Evolutionary conservation across 768 basidiomycete species (phyloP), one percentile per base, ranked within the genome.

Genomic region (Phaffia australis): DNA sequence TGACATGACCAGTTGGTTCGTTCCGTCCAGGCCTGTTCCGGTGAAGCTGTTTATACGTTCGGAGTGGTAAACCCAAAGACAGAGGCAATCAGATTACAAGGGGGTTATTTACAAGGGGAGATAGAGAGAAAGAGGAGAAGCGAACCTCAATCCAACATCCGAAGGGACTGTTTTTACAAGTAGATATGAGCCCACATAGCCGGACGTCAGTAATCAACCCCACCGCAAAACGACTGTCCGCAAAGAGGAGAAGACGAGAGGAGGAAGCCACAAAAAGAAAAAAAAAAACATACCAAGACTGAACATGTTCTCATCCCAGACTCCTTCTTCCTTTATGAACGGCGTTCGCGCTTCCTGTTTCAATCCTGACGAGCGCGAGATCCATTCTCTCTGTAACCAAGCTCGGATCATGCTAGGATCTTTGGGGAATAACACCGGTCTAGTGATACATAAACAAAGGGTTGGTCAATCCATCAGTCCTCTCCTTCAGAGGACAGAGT

Each of bases 351-450:
- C 56, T 21, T 29, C 56, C 23, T 58, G 25, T 23, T 32, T 46
- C 47, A 19, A 16, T 19, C 59, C 47, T 35, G 3, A 8, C 14
- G 30, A 23, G 21, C 57, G 30, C 7, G 19, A 14, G 35, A 25
- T 62, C 60, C 66, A 68, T 48, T 68, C 61, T 2, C 55, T 32
- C 11, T 47, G 49, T n/a, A 63, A n/a, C 66, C 66, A 63, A n/a
- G 48, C 16, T 29, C 58, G 56, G 21, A 68, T 32, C 55, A 68
- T 51, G n/a, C 29, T 55, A n/a, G 61, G 61, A 25, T 63, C 61
- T n/a, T 52, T 63, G 2, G 61, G 61, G 50, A 51, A 27, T 19
- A 63, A 52, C 4, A 63, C 49, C 9, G 66, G 50, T 0, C 66
- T 68, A 27, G 27, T 23, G 14, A 11, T 11, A 54, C 6, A 1